Evolutionary conservation across 2,329 filamentous ascomycete genomes (phyloP), one percentile per base, ranked within the genome.

Genomic region (Scolecobasidium constrictum): DNA sequence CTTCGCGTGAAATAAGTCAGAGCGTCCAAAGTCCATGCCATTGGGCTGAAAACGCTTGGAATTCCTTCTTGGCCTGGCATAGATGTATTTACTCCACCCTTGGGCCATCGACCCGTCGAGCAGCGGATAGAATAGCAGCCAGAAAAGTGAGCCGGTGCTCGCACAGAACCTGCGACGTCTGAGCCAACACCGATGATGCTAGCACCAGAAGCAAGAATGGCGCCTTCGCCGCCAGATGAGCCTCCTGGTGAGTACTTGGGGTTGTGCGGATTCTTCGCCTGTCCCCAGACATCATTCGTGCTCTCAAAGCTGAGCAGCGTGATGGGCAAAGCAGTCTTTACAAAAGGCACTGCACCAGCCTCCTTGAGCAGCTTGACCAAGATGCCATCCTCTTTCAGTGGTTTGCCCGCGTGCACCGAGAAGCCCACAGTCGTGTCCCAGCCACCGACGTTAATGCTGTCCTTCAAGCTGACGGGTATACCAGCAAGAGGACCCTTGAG

Each of bases 1-100:
- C 78, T 75, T 41, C 78, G 77, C 3, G 85, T 84, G 60, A 95
- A 95, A 64, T 94, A 94, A 1, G 73, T 73, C 47, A 95, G 65
- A 56, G 95, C 88, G 48, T 79, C 75, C 46, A 94, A 63, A 0
- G 87, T 94, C 42, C 87, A 75, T 3, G 88, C 77, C 90, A 96
- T 95, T 4, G 88, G 88, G 45, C 84, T 90, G 63, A 88, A 94
- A 16, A 94, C 86, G 49, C 82, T 85, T 1, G 86, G 79, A 22
- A 95, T 78, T 1, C 87, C 88, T 57, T 95, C 90, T 58, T 95
- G 87, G 0, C 90, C 90, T 0, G 84, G 78, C 86, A 94, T 94
- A 53, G 83, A 88, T 0, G 88, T 94, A 47, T 75, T 76, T 57
- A 86, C 79, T 7, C 86, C 86, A 34, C 77, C 72, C 60, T 93